Percentiles rank a stretch among this genome's conserved stretches.
These are phyloP conservation scores for Penicillium sp. DNA, from an alignment of 2,329 filamentous ascomycete genomes.

Conservation along the genomic window DNA sequence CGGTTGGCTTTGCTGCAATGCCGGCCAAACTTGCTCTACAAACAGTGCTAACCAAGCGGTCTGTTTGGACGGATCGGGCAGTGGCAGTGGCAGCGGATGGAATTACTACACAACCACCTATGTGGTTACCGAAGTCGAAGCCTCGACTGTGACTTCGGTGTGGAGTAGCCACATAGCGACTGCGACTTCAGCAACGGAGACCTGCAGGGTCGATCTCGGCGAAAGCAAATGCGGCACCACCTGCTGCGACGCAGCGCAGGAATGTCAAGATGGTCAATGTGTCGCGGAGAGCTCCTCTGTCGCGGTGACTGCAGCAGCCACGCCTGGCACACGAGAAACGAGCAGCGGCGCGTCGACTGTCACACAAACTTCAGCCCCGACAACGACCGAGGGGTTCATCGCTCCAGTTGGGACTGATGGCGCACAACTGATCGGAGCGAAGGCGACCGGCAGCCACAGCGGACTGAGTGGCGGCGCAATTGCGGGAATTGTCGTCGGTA, in stretches of 20 bases:
- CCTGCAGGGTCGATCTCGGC: constrained; percentile 49
- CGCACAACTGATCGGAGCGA: constrained; percentile 34
- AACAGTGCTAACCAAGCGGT: constrained; percentile 50
- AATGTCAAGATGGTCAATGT: constrained; percentile 43
- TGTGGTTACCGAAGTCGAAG: constrained; percentile 51
- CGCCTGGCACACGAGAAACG: constrained; percentile 45
- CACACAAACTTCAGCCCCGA: constrained; percentile 42
- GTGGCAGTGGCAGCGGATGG: constrained; percentile 40
- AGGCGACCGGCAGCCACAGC: constrained; percentile 25
- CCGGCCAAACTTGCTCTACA: constrained; percentile 50
- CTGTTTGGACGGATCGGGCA: constrained; percentile 34
- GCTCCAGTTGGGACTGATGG: constrained; percentile 46
- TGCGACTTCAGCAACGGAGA: constrained; percentile 23
- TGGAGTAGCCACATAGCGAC: constrained; percentile 46
- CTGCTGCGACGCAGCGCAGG: constrained; percentile 47
- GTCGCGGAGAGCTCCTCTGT: constrained; percentile 43
- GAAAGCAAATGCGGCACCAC: constrained; percentile 45
- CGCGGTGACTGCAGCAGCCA: constrained; percentile 34
- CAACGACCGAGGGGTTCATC: constrained; percentile 47
- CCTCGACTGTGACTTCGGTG: constrained; percentile 53
- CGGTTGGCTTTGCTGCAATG: constrained; percentile 50
- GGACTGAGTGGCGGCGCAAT: constrained; percentile 51
- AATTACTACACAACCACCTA: constrained; percentile 58
- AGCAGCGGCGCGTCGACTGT: constrained; percentile 44
- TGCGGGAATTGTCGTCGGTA: constrained; percentile 52